Conservation (phyloP, 169 alveolate species). For the Besnoitia besnoiti region DNA sequence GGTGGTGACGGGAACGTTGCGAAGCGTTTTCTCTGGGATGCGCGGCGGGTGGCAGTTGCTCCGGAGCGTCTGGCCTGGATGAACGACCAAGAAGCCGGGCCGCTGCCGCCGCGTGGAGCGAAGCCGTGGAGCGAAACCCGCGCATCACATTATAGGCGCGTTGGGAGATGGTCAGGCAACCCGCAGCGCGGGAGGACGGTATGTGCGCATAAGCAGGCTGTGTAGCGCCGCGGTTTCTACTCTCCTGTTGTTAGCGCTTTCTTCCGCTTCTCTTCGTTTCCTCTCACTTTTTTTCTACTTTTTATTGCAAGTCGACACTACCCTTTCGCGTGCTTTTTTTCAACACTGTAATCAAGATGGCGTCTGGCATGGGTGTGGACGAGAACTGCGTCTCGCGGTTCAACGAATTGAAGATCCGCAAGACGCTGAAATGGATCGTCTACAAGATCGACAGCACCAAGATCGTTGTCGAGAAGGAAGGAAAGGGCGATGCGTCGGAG, state of each 20-base stretch:
- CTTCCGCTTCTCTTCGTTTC: neutral
- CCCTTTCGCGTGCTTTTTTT: neutral
- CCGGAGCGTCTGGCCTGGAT: neutral
- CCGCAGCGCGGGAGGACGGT: neutral
- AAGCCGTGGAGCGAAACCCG: no score
- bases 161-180: constrained; percentile 13
- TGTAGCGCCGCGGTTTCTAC: constrained; percentile 22
- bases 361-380: constrained; percentile 76
- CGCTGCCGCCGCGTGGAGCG: neutral
- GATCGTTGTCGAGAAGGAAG: constrained; percentile 72
- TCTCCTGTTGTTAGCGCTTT: neutral
- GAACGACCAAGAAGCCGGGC: neutral
- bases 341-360: constrained; percentile 66
- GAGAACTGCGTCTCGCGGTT: constrained; percentile 72
- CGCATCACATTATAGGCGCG: neutral
- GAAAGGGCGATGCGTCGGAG: constrained; percentile 68
- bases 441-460: constrained; percentile 73
- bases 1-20: neutral
- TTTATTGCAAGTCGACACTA: neutral
- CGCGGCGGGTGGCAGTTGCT: neutral
- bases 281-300: neutral
- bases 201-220: neutral
- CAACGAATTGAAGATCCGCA: constrained; percentile 74
- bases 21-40: neutral
- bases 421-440: constrained; percentile 71